Evolutionary conservation across 2,329 filamentous ascomycete species (phyloP).

Genomic region (Penicillium sp.): DNA sequence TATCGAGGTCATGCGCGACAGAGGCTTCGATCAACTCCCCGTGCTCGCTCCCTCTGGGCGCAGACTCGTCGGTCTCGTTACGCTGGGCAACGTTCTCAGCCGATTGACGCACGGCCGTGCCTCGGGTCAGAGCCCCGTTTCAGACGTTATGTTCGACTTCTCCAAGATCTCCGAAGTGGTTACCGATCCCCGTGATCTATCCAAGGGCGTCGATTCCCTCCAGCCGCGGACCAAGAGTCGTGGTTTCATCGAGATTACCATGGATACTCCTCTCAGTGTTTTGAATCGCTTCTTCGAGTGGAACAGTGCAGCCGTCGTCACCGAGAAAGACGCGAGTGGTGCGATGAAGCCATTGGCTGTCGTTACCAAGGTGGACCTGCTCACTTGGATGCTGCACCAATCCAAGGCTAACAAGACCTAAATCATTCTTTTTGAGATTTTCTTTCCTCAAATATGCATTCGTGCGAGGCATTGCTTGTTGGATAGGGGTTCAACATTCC

Average conservation of each 20-base stretch:
- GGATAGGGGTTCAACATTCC: constrained; percentile 22
- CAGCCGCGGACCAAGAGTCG: constrained; percentile 50
- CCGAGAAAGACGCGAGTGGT: constrained; percentile 62
- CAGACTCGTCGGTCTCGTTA: constrained; percentile 85
- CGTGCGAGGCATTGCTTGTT: constrained; percentile 5
- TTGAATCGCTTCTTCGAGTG: constrained; percentile 95
- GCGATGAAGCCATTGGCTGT: constrained; percentile 77
- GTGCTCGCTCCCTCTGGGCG: constrained; percentile 68
- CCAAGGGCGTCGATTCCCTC: constrained; percentile 27
- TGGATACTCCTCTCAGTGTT: constrained; percentile 77
- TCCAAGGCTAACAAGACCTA: constrained; percentile 31
- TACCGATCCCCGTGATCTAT: constrained; percentile 73
- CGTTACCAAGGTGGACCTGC: constrained; percentile 91
- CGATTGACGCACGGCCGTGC: constrained; percentile 84
- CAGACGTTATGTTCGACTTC: constrained; percentile 97
- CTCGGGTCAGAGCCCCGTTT: constrained; percentile 66
- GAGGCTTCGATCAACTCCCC: constrained; percentile 95
- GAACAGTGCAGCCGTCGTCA: constrained; percentile 95
- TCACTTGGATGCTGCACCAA: constrained; percentile 84
- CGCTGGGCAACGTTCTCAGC: constrained; percentile 87
- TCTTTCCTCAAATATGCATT: constrained; percentile 15
- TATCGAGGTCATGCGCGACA: constrained; percentile 97
- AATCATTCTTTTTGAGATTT: no score
- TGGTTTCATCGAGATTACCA: constrained; percentile 89
- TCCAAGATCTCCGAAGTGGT: constrained; percentile 79